Evolutionary conservation across 2,329 filamentous ascomycete genomes (phyloP), one percentile per base, ranked within the genome.

Genomic region (Corniculantispora saksenae): DNA sequence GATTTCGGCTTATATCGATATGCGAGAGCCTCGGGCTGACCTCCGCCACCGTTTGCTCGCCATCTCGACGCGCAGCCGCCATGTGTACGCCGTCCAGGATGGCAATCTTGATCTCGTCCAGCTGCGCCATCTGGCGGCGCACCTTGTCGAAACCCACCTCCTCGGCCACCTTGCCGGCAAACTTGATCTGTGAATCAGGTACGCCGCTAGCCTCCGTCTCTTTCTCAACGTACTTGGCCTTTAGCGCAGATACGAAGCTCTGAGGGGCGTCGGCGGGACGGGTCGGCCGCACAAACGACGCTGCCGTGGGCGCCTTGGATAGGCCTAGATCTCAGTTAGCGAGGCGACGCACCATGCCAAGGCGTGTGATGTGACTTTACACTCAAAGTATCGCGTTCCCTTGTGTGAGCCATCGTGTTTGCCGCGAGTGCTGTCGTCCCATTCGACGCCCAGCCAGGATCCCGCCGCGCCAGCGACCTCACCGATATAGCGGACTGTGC

Each of bases 101-200:
- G 58, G 96, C 89, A 63, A 94, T 89, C 69, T 85, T 89, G 66
- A 98, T 83, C 71, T 95, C 91, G 63, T 89, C 82, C 38, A 98
- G 82, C 73, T 90, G 83, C 70, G 93, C 90, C 72, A 96, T 89
- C 77, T 94, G 88, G 69, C 85, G 85, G 51, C 91, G 87, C 69
- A 97, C 92, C 82, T 97, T 97, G 70, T 97, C 93, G 71, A 98
- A 98, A 35, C 95, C 95, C 40, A 98, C 87, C 79, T 98, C 94
- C 79, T 98, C 91, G 6, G 92, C 94, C 21, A 94, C 86, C 78
- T 98, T 98, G 45, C 78, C 91, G 79, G 82, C 97, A 83, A 83
- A 90, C 63, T 83, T 79, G 67, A 97, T 90, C 57, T 86, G 82
- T 50, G 45, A 40, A 27, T 38, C 35, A 12, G 45, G 9, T 35